Conservation (phyloP, 2,329 filamentous ascomycete genomes). For the Sporothrix luriei region DNA sequence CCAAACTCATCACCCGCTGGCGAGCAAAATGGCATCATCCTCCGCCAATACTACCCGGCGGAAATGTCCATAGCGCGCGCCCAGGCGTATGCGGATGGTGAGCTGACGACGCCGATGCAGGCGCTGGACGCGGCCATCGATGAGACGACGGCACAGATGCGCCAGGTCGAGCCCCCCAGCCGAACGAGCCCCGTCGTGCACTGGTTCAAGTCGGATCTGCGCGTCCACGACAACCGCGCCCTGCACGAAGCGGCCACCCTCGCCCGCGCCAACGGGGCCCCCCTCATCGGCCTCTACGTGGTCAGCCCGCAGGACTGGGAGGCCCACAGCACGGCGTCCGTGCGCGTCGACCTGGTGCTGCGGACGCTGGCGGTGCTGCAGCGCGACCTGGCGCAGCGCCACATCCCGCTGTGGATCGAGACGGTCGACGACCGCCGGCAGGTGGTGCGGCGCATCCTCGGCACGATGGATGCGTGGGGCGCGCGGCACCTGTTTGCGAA, state of each 20-base stretch:
- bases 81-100: slow-evolving; percentile 69
- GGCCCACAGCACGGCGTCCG: slow-evolving; percentile 73
- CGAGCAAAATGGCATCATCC: slow-evolving; percentile 63
- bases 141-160: slow-evolving; percentile 60
- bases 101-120: slow-evolving; percentile 73
- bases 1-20: slow-evolving; percentile 53
- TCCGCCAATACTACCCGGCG: slow-evolving; percentile 76
- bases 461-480: slow-evolving; percentile 70
- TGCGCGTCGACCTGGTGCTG: slow-evolving; percentile 79
- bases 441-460: slow-evolving; percentile 63
- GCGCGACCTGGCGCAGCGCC: slow-evolving; percentile 65
- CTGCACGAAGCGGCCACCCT: slow-evolving; percentile 67
- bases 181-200: slow-evolving; percentile 67
- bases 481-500: slow-evolving; percentile 78
- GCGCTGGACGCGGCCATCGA: slow-evolving; percentile 62
- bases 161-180: slow-evolving; percentile 53
- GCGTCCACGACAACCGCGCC: slow-evolving; percentile 71
- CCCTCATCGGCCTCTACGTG: slow-evolving; percentile 76
- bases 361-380: slow-evolving; percentile 68
- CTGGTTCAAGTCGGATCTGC: slow-evolving; percentile 87
- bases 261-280: slow-evolving; percentile 48
- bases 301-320: slow-evolving; percentile 82
- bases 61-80: slow-evolving; percentile 85
- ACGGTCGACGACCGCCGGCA: slow-evolving; percentile 64
- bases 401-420: slow-evolving; percentile 78